Conservation (phyloP, 2,329 filamentous ascomycete species). For the Lecanicillium sp. region DNA sequence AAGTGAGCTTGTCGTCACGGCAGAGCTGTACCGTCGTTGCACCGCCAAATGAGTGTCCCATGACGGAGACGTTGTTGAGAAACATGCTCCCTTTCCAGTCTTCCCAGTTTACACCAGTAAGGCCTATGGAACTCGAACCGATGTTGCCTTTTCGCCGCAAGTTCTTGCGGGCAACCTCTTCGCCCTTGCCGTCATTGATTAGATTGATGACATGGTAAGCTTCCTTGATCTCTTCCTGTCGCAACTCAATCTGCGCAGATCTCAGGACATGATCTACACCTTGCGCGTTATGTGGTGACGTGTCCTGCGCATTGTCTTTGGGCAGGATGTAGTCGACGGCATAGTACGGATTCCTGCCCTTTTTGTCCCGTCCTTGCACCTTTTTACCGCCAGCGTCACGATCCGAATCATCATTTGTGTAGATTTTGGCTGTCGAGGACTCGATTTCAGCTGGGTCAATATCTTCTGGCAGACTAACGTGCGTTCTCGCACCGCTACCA, state of each 20-base stretch:
- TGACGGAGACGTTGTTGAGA: slow-evolving; percentile 51
- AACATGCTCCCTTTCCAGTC: slow-evolving; percentile 52
- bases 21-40: slow-evolving; percentile 58
- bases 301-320: slow-evolving; percentile 45
- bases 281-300: slow-evolving; percentile 47
- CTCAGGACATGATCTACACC: slow-evolving; percentile 56
- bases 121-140: slow-evolving; percentile 52
- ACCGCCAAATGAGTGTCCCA: slow-evolving; percentile 63
- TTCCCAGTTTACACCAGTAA: slow-evolving; percentile 49
- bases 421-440: slow-evolving; percentile 23
- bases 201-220: slow-evolving; percentile 50
- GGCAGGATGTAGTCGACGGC: slow-evolving; percentile 59
- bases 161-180: slow-evolving; percentile 44
- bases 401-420: slow-evolving; percentile 18
- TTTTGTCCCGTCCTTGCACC: slow-evolving; percentile 25
- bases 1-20: slow-evolving; percentile 46
- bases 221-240: slow-evolving; percentile 59
- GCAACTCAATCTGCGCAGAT: slow-evolving; percentile 55
- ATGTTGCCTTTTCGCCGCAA: slow-evolving; percentile 51
- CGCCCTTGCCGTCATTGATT: slow-evolving; percentile 49
- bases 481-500: slow-evolving; percentile 55
- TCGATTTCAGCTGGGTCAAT: slow-evolving; percentile 28
- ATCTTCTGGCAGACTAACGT: slow-evolving; percentile 48
- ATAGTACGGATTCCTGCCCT: slow-evolving; percentile 33
- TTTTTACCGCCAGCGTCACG: slow-evolving; percentile 29